Evolutionary conservation across 2,329 filamentous ascomycete species (phyloP).

Genomic region (Xylariaceae sp.): DNA sequence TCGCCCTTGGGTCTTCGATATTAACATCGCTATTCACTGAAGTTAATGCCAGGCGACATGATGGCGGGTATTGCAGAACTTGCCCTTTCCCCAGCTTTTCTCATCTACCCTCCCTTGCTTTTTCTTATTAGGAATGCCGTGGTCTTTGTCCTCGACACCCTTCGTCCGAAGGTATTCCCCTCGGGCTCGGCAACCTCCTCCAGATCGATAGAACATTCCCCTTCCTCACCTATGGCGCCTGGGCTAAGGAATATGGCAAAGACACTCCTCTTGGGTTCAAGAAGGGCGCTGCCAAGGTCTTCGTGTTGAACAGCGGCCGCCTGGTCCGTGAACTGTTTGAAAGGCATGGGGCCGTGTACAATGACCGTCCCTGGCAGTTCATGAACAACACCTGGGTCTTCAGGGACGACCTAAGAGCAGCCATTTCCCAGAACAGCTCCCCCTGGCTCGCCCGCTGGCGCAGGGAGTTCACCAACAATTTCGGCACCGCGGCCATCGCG

Average conservation of each 20-base stretch:
- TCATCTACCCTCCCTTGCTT: background rate
- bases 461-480: conserved; percentile 5
- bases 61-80: background rate
- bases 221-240: background rate
- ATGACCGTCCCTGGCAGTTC: background rate
- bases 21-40: too few species aligned
- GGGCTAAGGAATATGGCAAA: background rate
- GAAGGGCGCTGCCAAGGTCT: background rate
- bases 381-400: background rate
- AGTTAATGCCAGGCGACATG: background rate
- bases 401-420: background rate
- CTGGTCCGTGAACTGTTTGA: background rate
- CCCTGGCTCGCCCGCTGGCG: background rate
- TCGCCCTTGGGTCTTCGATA: too few species aligned
- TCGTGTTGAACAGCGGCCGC: conserved; percentile 3
- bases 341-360: background rate
- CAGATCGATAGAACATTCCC: background rate
- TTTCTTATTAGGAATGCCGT: background rate
- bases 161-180: background rate
- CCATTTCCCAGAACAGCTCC: background rate
- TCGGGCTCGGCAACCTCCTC: background rate
- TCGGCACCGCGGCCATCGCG: background rate
- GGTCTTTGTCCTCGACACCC: background rate
- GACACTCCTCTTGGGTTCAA: conserved; percentile 1
- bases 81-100: background rate